These are phyloP conservation scores for Pyrenochaeta sp. DNA, from an alignment of 2,329 filamentous ascomycete species.

Conservation along the genomic window DNA sequence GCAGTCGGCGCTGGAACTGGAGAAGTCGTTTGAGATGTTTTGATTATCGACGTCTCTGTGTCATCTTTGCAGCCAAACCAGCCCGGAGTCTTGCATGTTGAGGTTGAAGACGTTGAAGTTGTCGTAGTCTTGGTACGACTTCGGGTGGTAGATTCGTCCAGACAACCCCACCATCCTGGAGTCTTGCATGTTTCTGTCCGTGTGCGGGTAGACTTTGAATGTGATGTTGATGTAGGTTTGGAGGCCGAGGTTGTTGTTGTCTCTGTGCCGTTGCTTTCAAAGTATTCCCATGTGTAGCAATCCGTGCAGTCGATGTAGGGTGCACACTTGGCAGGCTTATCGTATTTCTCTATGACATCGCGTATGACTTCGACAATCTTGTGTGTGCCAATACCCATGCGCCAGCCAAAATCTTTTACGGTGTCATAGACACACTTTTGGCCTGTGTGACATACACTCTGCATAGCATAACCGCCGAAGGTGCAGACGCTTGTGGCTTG, in stretches of 20 bases:
- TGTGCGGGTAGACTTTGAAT: conserved; percentile 58
- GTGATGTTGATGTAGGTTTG: conserved; percentile 64
- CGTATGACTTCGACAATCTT: conserved; percentile 88
- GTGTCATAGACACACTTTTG: conserved; percentile 91
- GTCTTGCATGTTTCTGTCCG: conserved; percentile 89
- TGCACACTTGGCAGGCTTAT: conserved; percentile 78
- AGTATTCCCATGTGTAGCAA: conserved; percentile 94
- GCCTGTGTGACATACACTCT: conserved; percentile 91
- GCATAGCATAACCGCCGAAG: conserved; percentile 90
- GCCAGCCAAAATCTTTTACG: conserved; percentile 89
- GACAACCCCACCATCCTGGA: conserved; percentile 89
- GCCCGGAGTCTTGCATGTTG: conserved; percentile 63
- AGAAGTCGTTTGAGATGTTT: conserved; percentile 37
- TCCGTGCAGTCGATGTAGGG: conserved; percentile 82
- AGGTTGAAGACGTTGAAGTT: conserved; percentile 47
- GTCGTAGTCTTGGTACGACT: conserved; percentile 58
- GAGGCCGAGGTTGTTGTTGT: conserved; percentile 67
- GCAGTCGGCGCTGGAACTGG: conserved; percentile 35
- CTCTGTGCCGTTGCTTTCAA: conserved; percentile 88
- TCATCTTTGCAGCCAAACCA: conserved; percentile 73
- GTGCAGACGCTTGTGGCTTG: conserved; percentile 89
- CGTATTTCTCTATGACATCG: conserved; percentile 85
- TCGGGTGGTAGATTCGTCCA: conserved; percentile 68
- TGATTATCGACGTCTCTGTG: conserved; percentile 45
- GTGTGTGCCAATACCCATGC: conserved; percentile 89